Percentiles rank a stretch among this genome's conserved stretches.
phyloP scores from a whole-genome alignment of 2,329 filamentous ascomycete genomes.

The Fusarium equiseti region DNA sequence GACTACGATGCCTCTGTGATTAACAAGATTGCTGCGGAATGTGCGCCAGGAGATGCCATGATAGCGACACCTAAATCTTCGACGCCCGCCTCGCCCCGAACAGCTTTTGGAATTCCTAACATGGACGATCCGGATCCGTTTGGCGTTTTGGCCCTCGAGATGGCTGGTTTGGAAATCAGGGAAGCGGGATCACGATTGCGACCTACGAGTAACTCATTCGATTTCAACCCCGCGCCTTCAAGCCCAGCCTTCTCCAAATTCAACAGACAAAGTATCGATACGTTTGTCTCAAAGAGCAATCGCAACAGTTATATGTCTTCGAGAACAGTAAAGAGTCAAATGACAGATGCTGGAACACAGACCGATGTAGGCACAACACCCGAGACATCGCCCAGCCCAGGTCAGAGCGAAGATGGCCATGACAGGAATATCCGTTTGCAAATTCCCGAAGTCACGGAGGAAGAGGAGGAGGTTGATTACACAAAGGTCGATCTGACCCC shows the following conservation, averaged over 20 bases:
- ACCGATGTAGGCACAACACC: slow-evolving; percentile 67
- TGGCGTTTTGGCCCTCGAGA: slow-evolving; percentile 89
- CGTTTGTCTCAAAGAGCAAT: slow-evolving; percentile 69
- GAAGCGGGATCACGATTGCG: slow-evolving; percentile 82
- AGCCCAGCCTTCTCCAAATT: slow-evolving; percentile 75
- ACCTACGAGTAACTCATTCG: slow-evolving; percentile 83
- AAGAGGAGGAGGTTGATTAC: slow-evolving; percentile 70
- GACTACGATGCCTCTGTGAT: slow-evolving; percentile 79
- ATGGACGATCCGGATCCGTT: slow-evolving; percentile 90
- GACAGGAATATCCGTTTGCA: slow-evolving; percentile 58
- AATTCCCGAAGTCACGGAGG: slow-evolving; percentile 53
- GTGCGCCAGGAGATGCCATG: slow-evolving; percentile 80
- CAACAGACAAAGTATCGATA: slow-evolving; percentile 77
- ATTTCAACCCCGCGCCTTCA: slow-evolving; percentile 80
- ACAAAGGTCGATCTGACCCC: slow-evolving; percentile 68
- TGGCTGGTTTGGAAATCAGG: slow-evolving; percentile 88
- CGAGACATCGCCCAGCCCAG: slow-evolving; percentile 66
- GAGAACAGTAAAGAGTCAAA: slow-evolving; percentile 75
- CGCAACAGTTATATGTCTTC: slow-evolving; percentile 81
- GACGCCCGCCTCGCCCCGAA: slow-evolving; percentile 54
- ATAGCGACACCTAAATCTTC: slow-evolving; percentile 61
- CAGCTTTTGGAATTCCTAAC: slow-evolving; percentile 82
- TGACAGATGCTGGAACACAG: slow-evolving; percentile 77
- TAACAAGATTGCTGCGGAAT: slow-evolving; percentile 71
- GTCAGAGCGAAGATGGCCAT: slow-evolving; percentile 65